A percentile compares a stretch with the other conserved stretches of the same genome.
Evolutionary conservation across 495 filamentous ascomycete genomes (phyloP).

Genomic region (Achaetomiella virescens): DNA sequence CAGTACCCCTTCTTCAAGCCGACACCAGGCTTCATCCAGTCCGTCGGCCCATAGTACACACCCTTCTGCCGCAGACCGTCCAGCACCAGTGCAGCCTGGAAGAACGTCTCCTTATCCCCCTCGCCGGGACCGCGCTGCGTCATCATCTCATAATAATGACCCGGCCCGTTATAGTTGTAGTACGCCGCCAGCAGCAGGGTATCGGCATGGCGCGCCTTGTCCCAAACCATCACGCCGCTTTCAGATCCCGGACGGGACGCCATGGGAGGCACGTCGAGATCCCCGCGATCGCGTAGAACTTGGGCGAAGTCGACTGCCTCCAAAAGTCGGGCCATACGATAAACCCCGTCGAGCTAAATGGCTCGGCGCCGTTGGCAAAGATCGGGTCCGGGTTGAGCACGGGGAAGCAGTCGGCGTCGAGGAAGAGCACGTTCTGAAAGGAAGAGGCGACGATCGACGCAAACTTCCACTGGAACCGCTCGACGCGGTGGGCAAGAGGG

Average conservation of each 20-base stretch:
- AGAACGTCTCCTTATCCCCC: slow-evolving; percentile 62
- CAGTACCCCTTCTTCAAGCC: slow-evolving; percentile 36
- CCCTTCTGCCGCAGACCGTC: slow-evolving; percentile 24
- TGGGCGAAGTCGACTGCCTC: slow-evolving; percentile 45
- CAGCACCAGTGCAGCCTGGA: slow-evolving; percentile 48
- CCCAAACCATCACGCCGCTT: slow-evolving; percentile 52
- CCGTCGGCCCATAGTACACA: slow-evolving; percentile 6
- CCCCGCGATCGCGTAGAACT: slow-evolving; percentile 51
- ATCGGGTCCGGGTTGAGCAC: slow-evolving; percentile 47
- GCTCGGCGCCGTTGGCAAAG: slow-evolving; percentile 37
- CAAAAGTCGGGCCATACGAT: slow-evolving; percentile 62
- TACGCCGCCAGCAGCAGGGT: slow-evolving; percentile 54
- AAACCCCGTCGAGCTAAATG: slow-evolving; percentile 48
- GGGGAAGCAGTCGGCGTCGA: slow-evolving; percentile 56
- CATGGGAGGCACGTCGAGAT: slow-evolving; percentile 29
- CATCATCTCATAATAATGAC: slow-evolving; percentile 53
- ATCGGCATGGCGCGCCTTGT: slow-evolving; percentile 46
- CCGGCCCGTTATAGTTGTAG: slow-evolving; percentile 57
- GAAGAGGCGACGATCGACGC: slow-evolving; percentile 55
- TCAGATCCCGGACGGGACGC: slow-evolving; percentile 42
- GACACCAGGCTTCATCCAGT: slow-evolving; percentile 11
- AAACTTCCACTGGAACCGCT: slow-evolving; percentile 54
- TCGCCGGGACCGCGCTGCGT: slow-evolving; percentile 51
- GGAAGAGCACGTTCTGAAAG: slow-evolving; percentile 56
- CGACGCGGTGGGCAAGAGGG: slow-evolving; percentile 5